Conservation (phyloP, 345 rosid species). For the Cochlearia excelsa region DNA sequence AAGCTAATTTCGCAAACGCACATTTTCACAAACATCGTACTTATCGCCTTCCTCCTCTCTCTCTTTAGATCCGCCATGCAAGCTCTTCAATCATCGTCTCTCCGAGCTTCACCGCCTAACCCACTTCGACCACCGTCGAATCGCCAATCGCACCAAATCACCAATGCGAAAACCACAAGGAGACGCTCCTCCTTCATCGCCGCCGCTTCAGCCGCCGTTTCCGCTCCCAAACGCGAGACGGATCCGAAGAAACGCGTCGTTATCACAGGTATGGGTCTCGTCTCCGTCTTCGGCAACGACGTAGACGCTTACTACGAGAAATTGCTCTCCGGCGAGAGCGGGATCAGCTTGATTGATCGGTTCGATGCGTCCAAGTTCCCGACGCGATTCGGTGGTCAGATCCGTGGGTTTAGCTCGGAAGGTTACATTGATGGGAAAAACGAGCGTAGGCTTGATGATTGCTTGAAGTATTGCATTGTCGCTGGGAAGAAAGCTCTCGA, state of each 20-base stretch:
- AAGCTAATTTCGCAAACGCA: conserved; percentile 22
- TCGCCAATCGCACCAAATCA: conserved; percentile 31
- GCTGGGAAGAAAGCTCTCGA: conserved; percentile 96
- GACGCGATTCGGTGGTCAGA: conserved; percentile 95
- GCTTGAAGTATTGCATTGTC: conserved; percentile 96
- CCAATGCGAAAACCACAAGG: conserved; percentile 37
- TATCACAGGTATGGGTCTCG: conserved; percentile 93
- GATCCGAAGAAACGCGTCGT: conserved; percentile 97
- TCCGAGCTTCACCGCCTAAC: conserved; percentile 53
- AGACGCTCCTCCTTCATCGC: conserved; percentile 42
- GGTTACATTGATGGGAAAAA: conserved; percentile 96
- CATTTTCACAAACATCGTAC: conserved; percentile 33
- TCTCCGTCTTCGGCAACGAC: conserved; percentile 92
- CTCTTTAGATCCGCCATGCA: conserved; percentile 52
- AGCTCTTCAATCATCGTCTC: conserved; percentile 52
- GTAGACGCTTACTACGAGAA: conserved; percentile 80
- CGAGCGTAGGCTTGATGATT: conserved; percentile 91
- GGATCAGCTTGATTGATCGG: conserved; percentile 80
- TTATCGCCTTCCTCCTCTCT: conserved; percentile 32
- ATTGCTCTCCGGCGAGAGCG: conserved; percentile 87
- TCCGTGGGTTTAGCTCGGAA: conserved; percentile 74
- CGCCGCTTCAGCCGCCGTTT: conserved; percentile 49
- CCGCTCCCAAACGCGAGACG: conserved; percentile 81
- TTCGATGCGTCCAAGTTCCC: conserved; percentile 98
- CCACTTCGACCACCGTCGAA: conserved; percentile 43